Percentiles rank a stretch among this genome's conserved stretches.
These are phyloP conservation scores for Rhodotorula sp. DNA, from an alignment of 1,284 basidiomycete species.

Conservation along the genomic window DNA sequence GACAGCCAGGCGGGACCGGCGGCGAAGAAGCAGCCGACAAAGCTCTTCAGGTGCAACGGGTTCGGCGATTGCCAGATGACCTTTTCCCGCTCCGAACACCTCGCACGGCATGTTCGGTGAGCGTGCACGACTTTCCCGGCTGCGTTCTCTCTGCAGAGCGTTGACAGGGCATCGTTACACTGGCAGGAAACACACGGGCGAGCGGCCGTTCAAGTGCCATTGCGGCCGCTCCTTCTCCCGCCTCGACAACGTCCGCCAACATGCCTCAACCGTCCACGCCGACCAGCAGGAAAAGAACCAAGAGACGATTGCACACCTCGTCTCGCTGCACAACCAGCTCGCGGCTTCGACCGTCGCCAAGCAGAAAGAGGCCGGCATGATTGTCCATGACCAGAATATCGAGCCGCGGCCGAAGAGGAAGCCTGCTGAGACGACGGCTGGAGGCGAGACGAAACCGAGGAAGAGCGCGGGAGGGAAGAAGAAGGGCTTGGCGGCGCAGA, in stretches of 20 bases:
- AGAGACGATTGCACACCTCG: slow-evolving; percentile 31
- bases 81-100: slow-evolving; percentile 89
- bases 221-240: slow-evolving; percentile 93
- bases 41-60: slow-evolving; percentile 91
- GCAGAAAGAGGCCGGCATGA: slow-evolving; percentile 36
- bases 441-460: slow-evolving; percentile 2
- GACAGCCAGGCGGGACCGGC: too few relatives aligned
- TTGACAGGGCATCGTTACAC: neutral
- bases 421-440: slow-evolving; percentile 1
- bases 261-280: slow-evolving; percentile 91
- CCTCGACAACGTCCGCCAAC: slow-evolving; percentile 92
- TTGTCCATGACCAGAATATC: slow-evolving; percentile 19
- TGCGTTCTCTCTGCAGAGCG: neutral
- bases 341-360: slow-evolving; percentile 25
- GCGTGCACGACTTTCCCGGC: neutral
- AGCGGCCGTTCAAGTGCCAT: slow-evolving; percentile 89
- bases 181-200: slow-evolving; percentile 89
- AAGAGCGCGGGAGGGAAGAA: neutral
- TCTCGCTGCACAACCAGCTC: slow-evolving; percentile 37
- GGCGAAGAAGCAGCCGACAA: slow-evolving; percentile 55
- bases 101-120: slow-evolving; percentile 86
- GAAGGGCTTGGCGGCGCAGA: slow-evolving; percentile 5
- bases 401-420: neutral
- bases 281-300: slow-evolving; percentile 78
- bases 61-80: slow-evolving; percentile 96